Conservation (phyloP, 23 red algal species). For the Agarophyton chilense region DNA sequence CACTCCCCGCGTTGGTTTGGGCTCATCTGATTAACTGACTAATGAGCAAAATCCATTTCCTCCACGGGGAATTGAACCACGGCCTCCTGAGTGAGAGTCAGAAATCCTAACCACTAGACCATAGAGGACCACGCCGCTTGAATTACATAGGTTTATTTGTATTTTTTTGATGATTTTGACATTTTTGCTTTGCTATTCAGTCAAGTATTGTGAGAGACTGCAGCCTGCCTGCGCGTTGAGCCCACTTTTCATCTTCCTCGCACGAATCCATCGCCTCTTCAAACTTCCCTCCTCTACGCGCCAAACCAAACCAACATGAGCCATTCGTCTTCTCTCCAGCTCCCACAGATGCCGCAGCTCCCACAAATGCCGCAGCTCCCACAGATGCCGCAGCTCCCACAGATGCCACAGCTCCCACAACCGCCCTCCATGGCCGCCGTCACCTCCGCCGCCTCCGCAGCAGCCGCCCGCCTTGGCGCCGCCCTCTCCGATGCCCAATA, state of each 20-base stretch:
- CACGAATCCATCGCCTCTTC: background rate
- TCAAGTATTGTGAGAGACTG: too few relatives aligned
- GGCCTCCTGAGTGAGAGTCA: conserved; percentile 77
- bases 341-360: background rate
- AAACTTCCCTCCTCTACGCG: background rate
- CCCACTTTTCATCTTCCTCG: too few relatives aligned
- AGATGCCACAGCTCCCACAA: background rate
- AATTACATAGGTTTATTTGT: too few relatives aligned
- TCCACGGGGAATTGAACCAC: conserved; percentile 71
- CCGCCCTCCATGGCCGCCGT: conserved; percentile 52
- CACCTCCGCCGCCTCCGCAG: conserved; percentile 64
- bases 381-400: background rate
- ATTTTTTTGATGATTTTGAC: background rate
- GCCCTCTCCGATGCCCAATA: conserved; percentile 87
- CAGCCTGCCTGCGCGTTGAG: too few relatives aligned
- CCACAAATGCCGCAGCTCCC: conserved; percentile 4
- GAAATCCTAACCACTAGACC: conserved; percentile 78
- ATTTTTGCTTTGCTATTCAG: background rate
- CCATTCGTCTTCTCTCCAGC: conserved; percentile 5
- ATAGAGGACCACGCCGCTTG: conserved; percentile 42
- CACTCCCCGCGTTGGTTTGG: too few relatives aligned
- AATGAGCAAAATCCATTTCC: conserved; percentile 13
- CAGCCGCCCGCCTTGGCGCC: conserved; percentile 71
- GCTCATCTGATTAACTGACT: too few relatives aligned
- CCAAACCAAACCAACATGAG: background rate